Evolutionary conservation across 495 filamentous ascomycete genomes (phyloP), one percentile per base, ranked within the genome.

Genomic region (Pyrenula aspistea): DNA sequence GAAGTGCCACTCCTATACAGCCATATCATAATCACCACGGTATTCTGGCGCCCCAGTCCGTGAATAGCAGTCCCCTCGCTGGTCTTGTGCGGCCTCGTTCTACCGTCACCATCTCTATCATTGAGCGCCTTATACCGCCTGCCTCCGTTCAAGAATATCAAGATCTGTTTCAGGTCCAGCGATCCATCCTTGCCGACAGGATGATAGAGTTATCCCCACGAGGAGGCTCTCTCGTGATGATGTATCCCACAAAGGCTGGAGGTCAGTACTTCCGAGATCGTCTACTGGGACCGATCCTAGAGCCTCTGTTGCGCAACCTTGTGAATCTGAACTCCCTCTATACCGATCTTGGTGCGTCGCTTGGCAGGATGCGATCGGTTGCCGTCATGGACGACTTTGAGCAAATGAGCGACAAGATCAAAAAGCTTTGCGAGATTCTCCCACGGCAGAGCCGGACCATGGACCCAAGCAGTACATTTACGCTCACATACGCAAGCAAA

Each of bases 61-160:
- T 65, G 53, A 72, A 70, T 42, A 15, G 31, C 4, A 42, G 31
- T 42, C 31, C 31, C 8, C 31, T 42, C 4, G 8, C 31, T 4
- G 31, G 8, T 15, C 31, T 42, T 56, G 57, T 31, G 12, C 51
- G 8, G 15, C 31, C 31, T 42, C 31, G 31, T 3, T 75, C 73
- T 50, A 85, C 75, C 49, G 75, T 87, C 22, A 76, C 86, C 54
- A 69, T 87, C 49, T 83, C 84, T 1, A 70, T 88, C 12, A 71
- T 88, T 8, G 85, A 89, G 65, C 82, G 85, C 3, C 88, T 83
- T 64, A 82, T 89, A 3, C 85, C 85, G 53, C 85, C 85, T 12
- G 73, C 80, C 1, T 80, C 81, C 3, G 57, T 62, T 2, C 71
- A 81, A 59, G 84, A 88, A 60, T 84, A 83, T 54, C 65, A 70